A percentile compares a stretch with the other conserved stretches of the same genome.
Evolutionary conservation across 1,139 yeast species (phyloP).

Genomic region (Kluyveromyces sp.): DNA sequence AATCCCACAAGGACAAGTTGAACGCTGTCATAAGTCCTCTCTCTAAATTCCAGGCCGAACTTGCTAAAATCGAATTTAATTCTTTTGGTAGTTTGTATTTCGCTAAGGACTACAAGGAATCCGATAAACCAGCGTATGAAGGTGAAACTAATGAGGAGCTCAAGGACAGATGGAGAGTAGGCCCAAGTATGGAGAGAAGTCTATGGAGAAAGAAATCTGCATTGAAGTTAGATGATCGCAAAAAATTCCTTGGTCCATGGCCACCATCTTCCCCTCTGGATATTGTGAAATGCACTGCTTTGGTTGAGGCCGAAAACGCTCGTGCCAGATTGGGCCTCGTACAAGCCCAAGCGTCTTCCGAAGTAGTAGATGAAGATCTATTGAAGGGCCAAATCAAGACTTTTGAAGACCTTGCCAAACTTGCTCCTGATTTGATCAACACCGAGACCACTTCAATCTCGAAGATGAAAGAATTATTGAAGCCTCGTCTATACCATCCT

Average conservation of each 20-base stretch:
- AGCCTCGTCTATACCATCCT: constrained; percentile 70
- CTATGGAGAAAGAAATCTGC: constrained; percentile 62
- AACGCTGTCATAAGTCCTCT: constrained; percentile 55
- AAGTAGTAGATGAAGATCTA: constrained; percentile 36
- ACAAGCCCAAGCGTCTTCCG: constrained; percentile 46
- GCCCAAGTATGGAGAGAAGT: constrained; percentile 77
- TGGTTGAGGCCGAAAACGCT: constrained; percentile 59
- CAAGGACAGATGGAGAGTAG: constrained; percentile 75
- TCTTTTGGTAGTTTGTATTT: constrained; percentile 80
- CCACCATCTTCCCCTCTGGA: constrained; percentile 48
- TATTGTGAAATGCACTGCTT: constrained; percentile 56
- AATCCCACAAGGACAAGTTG: constrained; percentile 40
- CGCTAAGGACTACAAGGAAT: constrained; percentile 35
- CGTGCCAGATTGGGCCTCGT: constrained; percentile 48
- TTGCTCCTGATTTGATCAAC: constrained; percentile 53
- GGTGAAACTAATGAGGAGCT: constrained; percentile 53
- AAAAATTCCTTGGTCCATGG: constrained; percentile 67
- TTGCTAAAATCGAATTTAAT: constrained; percentile 51
- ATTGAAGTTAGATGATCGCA: constrained; percentile 39
- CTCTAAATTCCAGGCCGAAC: constrained; percentile 50
- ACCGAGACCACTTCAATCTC: constrained; percentile 45
- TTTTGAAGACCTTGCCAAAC: constrained; percentile 49
- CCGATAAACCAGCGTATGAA: constrained; percentile 50
- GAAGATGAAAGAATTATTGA: constrained; percentile 53
- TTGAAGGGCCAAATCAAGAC: constrained; percentile 48